Percentiles rank a stretch among this genome's conserved stretches.
These are phyloP conservation scores for Suhomyces taliae DNA, from an alignment of 1,139 yeast genomes.

Conservation along the genomic window DNA sequence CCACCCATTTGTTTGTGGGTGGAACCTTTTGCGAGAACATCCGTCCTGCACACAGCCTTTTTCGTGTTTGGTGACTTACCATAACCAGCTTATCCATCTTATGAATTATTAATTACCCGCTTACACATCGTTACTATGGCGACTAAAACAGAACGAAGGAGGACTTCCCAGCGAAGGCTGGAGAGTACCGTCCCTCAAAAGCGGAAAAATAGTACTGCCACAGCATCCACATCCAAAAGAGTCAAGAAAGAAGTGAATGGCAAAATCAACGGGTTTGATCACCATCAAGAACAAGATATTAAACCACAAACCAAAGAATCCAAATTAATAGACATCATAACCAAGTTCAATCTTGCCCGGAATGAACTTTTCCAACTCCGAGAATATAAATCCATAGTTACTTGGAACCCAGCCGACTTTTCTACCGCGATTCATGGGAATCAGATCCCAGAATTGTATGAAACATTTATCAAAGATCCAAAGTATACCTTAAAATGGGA, in stretches of 20 bases:
- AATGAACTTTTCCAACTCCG: conserved; percentile 59
- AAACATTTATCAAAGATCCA: conserved; percentile 32
- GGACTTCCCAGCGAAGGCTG: conserved; percentile 1
- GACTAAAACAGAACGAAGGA: conserved; percentile 8
- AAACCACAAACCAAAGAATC: conserved; percentile 15
- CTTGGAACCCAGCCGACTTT: conserved; percentile 58
- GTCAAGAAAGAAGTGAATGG: conserved; percentile 1
- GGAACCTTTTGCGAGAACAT: background rate
- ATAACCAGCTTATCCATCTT: background rate
- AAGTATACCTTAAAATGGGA: conserved; percentile 37
- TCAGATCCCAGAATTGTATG: conserved; percentile 36
- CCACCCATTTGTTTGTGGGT: background rate
- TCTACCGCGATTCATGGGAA: conserved; percentile 18
- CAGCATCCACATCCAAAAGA: background rate
- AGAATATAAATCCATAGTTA: conserved; percentile 58
- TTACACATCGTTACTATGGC: conserved; percentile 5
- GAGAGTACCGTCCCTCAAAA: conserved; percentile 7
- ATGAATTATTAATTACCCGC: background rate
- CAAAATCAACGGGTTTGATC: background rate
- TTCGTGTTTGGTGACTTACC: background rate
- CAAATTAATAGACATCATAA: conserved; percentile 33
- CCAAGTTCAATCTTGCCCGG: conserved; percentile 45
- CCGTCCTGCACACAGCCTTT: background rate
- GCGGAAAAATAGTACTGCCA: conserved; percentile 2
- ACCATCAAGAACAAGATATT: background rate